These are phyloP conservation scores for Lablab purpureus DNA, from an alignment of 306 rosid genomes.

Conservation along the genomic window DNA sequence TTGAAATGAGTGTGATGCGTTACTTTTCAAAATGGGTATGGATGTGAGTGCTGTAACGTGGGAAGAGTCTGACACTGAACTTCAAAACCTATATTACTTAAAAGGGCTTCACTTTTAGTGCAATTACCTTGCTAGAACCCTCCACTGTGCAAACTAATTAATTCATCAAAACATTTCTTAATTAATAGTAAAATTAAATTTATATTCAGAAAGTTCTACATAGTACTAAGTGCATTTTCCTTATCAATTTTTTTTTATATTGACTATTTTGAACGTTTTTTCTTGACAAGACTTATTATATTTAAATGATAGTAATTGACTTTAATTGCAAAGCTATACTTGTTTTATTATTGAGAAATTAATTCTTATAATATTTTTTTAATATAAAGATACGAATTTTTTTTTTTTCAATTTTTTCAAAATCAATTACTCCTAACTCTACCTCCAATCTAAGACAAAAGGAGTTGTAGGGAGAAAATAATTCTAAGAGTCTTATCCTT, in stretches of 20 bases:
- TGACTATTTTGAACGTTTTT: background rate
- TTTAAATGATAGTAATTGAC: background rate
- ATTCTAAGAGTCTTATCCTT: too few species aligned
- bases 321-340: background rate
- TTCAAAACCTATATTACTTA: background rate
- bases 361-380: background rate
- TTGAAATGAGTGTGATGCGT: background rate
- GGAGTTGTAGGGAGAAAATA: too few species aligned
- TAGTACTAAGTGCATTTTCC: too few species aligned
- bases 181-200: background rate
- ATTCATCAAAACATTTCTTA: background rate
- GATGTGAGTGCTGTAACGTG: conserved; percentile 30
- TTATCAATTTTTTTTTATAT: background rate
- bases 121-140: conserved; percentile 19
- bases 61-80: conserved; percentile 1
- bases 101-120: background rate
- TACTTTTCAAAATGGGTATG: background rate
- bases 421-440: background rate
- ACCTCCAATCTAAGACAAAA: background rate
- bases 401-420: background rate
- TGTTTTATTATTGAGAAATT: background rate
- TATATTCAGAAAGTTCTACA: background rate
- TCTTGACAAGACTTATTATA: too few species aligned
- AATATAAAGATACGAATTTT: too few species aligned
- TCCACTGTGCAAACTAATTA: background rate